Percentiles rank a stretch among this genome's conserved stretches.
phyloP scores from a whole-genome alignment of 345 rosid species.

The Hevea brasiliensis region DNA sequence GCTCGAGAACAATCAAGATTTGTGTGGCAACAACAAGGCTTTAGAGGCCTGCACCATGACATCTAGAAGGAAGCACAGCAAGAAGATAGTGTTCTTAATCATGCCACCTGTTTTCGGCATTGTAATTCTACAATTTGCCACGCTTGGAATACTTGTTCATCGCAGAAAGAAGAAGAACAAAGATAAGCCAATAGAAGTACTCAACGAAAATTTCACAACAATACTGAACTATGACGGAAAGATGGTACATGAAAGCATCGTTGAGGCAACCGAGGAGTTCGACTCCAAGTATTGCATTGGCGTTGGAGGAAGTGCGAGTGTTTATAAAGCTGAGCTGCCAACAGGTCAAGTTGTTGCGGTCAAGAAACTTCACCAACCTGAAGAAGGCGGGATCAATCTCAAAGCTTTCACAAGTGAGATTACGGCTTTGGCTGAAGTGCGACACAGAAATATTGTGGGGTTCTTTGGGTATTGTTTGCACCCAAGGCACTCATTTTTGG shows the following conservation, averaged over 20 bases:
- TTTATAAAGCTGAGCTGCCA: conserved; percentile 15
- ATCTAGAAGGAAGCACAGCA: background rate
- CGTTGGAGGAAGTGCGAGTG: background rate
- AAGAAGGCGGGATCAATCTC: background rate
- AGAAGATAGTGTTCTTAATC: background rate
- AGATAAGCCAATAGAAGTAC: background rate
- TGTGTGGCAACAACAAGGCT: background rate
- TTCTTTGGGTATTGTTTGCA: background rate
- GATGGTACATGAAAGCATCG: background rate
- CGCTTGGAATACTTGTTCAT: background rate
- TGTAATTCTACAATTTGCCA: no score
- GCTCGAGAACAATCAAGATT: background rate
- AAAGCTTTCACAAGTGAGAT: conserved; percentile 14
- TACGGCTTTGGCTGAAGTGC: background rate
- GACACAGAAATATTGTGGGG: conserved; percentile 12
- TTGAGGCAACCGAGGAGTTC: conserved; percentile 17
- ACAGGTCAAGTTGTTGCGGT: conserved; percentile 9
- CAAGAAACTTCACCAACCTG: conserved; percentile 12
- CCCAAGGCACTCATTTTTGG: conserved; percentile 11
- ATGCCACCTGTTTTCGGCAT: background rate
- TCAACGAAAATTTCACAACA: background rate
- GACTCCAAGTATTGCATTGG: conserved; percentile 9
- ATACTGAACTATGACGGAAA: background rate
- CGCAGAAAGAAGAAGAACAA: background rate
- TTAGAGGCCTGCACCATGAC: background rate